Percentiles rank a stretch among this genome's conserved stretches.
phyloP scores from a whole-genome alignment of 176 grass and related monocot genomes.

The Raddia distichophylla region DNA sequence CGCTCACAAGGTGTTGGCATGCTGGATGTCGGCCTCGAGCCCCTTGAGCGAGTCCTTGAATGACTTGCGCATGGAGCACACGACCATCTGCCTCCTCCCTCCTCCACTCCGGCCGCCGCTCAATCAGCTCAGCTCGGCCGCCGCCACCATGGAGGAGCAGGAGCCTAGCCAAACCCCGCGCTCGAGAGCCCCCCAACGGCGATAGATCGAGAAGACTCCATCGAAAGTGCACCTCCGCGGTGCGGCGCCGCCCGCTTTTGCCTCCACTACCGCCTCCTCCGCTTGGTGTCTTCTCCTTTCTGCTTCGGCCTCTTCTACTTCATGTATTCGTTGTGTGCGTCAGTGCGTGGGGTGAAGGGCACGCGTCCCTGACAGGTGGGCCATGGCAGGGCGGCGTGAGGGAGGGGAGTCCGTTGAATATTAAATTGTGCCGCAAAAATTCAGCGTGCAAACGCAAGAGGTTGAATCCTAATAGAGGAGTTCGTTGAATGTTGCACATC shows the following conservation, averaged over 20 bases:
- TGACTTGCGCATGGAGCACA: slow-evolving; percentile 74
- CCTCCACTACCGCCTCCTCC: slow-evolving; percentile 9
- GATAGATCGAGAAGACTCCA: not conserved
- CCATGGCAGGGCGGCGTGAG: not conserved
- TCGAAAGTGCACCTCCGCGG: slow-evolving; percentile 10
- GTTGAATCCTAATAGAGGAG: too few relatives aligned
- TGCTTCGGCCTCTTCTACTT: not conserved
- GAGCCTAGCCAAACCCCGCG: not conserved
- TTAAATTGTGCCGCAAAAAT: too few relatives aligned
- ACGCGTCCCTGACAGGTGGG: slow-evolving; percentile 15
- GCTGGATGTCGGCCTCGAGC: slow-evolving; percentile 96
- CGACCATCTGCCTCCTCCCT: slow-evolving; percentile 43
- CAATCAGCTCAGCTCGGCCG: not conserved
- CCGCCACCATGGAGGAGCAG: slow-evolving; percentile 13
- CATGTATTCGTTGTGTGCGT: slow-evolving; percentile 20
- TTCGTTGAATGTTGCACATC: too few relatives aligned
- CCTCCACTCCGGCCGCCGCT: not conserved
- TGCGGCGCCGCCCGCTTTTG: slow-evolving; percentile 26
- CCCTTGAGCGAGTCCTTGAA: slow-evolving; percentile 99
- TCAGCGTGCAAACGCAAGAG: too few relatives aligned
- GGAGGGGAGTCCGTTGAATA: not conserved
- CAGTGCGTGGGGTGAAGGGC: not conserved
- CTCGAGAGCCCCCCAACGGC: not conserved
- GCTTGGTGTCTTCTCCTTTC: not conserved
- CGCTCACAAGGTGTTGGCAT: slow-evolving; percentile 86